Base-by-base conservation (phyloP, 148 eudicot genomes). In the Vaccinium myrtillus region DNA sequence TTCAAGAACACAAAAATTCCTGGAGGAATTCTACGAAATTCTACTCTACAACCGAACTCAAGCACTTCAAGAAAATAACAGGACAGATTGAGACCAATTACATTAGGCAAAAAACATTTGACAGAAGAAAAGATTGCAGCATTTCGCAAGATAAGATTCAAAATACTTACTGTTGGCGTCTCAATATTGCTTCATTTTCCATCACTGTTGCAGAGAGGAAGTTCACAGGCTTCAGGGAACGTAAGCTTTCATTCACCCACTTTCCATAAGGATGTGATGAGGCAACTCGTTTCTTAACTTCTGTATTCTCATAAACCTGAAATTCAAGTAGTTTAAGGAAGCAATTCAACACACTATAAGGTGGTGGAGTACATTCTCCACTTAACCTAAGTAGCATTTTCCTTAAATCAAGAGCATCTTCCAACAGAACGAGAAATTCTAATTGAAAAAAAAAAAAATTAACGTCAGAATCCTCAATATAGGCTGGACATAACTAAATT, bases 231-330 rank as follows among this genome's bases (percentile, higher is more conserved):
- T 94, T 91, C 89, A 97, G 54, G 36, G 91, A 84, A 12, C 98
- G 96, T 84, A 94, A 84, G 83, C 88, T 94, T 87, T 92, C 99
- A 82, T 88, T 92, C 71, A 97, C 85, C 99, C 99, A 97, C 82
- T 94, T 89, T 54, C 99, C 99, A 87, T 94, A 97, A 75, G 98
- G 98, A 88, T 92, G 82, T 51, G 87, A 88, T 84, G 88, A 93
- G 73, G 99, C 99, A 77, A 97, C 96, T 61, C 90, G 90, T 85
- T 92, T 97, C 93, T 97, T 97, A 54, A 97, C 99, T 88, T 97
- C 98, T 7, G 98, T 95, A 89, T 97, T 97, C 91, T 97, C 99
- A 79, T 87, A 97, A 78, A 97, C 99, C 99, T 97, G 93, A 25
- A 84, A 3, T 77, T 76, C 63, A 30, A 80, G 77, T 67, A 61